These are phyloP conservation scores for Jaminaea rosea DNA, from an alignment of 1,284 basidiomycete genomes.

Conservation along the genomic window DNA sequence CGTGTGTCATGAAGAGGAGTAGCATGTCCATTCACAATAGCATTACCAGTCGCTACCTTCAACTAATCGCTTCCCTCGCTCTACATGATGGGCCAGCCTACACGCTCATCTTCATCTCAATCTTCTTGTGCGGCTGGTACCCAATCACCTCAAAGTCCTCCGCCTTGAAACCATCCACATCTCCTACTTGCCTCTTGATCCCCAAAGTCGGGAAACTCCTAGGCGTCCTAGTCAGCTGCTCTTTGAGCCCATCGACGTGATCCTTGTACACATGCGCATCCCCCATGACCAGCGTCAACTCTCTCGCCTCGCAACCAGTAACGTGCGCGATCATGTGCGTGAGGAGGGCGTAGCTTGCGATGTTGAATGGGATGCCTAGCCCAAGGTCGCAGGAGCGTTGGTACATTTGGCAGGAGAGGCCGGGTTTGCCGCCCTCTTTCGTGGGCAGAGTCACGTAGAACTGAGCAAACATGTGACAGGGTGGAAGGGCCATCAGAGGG, in stretches of 20 bases:
- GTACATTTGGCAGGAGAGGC: conserved; percentile 86
- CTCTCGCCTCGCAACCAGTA: conserved; percentile 73
- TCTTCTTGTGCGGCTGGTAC: conserved; percentile 74
- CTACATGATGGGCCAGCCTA: too few relatives aligned
- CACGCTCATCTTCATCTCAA: conserved; percentile 98
- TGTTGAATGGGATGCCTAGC: conserved; percentile 89
- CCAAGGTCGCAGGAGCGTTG: conserved; percentile 95
- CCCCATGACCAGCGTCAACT: conserved; percentile 82
- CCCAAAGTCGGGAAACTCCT: conserved; percentile 71
- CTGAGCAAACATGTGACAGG: conserved; percentile 97
- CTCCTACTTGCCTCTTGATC: conserved; percentile 54
- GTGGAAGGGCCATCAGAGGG: conserved; percentile 85
- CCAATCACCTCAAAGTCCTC: conserved; percentile 77
- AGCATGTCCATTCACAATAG: too few relatives aligned
- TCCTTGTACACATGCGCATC: conserved; percentile 94
- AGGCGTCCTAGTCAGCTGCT: conserved; percentile 64
- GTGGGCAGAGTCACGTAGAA: conserved; percentile 87
- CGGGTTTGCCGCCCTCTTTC: conserved; percentile 41
- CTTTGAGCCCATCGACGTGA: conserved; percentile 77
- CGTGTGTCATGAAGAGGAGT: too few relatives aligned
- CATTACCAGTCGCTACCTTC: too few relatives aligned
- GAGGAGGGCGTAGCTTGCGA: conserved; percentile 90
- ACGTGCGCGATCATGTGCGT: conserved; percentile 93
- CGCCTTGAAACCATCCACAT: conserved; percentile 63
- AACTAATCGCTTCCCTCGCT: too few relatives aligned